Percentiles rank a stretch among this genome's conserved stretches.
phyloP scores from a whole-genome alignment of 106 monocot species.

The Agapanthus africanus region DNA sequence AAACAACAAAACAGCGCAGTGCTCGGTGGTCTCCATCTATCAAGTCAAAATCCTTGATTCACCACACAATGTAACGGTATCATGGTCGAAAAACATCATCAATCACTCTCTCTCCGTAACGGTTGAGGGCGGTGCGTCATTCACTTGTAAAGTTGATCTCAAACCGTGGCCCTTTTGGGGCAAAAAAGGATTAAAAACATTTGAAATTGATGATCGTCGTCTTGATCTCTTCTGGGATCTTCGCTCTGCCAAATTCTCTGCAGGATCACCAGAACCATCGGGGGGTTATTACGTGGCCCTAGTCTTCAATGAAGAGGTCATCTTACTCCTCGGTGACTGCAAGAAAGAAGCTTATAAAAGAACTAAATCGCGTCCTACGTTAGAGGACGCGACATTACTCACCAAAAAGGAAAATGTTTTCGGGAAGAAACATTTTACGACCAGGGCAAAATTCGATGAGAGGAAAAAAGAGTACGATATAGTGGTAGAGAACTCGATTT shows the following conservation, averaged over 20 bases:
- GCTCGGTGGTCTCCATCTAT: slow-evolving; percentile 61
- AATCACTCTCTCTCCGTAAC: slow-evolving; percentile 72
- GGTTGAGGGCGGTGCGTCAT: slow-evolving; percentile 15
- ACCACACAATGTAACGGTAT: slow-evolving; percentile 34
- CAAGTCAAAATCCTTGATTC: slow-evolving; percentile 33
- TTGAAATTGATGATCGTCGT: slow-evolving; percentile 32
- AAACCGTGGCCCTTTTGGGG: slow-evolving; percentile 98
- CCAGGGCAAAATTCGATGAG: slow-evolving; percentile 48
- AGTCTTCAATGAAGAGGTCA: slow-evolving; percentile 64
- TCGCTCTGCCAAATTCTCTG: slow-evolving; percentile 63
- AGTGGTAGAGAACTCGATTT: slow-evolving; percentile 57
- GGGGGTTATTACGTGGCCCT: slow-evolving; percentile 73
- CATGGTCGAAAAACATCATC: slow-evolving; percentile 66
- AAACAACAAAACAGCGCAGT: slow-evolving; percentile 30
- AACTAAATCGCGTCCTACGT: slow-evolving; percentile 62
- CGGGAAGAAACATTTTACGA: slow-evolving; percentile 53
- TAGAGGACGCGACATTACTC: slow-evolving; percentile 50
- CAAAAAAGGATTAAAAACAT: slow-evolving; percentile 70
- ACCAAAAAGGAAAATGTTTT: slow-evolving; percentile 61
- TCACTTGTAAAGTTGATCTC: slow-evolving; percentile 63
- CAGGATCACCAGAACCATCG: slow-evolving; percentile 60
- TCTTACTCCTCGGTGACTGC: slow-evolving; percentile 61
- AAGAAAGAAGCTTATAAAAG: slow-evolving; percentile 85
- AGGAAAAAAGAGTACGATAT: slow-evolving; percentile 63
- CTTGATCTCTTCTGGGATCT: slow-evolving; percentile 86